Percentiles rank a stretch among this genome's conserved stretches.
phyloP scores from a whole-genome alignment of 148 eudicot genomes.

The Camellia japonica region DNA sequence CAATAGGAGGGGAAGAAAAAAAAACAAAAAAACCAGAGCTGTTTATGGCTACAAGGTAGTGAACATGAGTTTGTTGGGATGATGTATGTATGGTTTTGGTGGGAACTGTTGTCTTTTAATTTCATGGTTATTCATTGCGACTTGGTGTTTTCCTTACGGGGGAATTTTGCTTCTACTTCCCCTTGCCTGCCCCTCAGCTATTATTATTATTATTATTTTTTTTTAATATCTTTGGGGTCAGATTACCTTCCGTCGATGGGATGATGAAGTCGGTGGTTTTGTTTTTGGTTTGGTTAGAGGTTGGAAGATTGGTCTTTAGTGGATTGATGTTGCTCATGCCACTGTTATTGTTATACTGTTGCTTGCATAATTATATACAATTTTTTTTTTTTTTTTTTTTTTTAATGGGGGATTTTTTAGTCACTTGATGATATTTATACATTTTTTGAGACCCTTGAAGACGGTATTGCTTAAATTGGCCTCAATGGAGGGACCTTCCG shows the following conservation, averaged over 20 bases:
- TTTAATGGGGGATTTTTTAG: neutral
- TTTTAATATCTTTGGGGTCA: slow-evolving; percentile 16
- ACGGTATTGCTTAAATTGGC: neutral
- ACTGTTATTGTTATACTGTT: neutral
- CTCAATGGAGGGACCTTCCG: neutral
- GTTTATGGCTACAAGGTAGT: slow-evolving; percentile 6
- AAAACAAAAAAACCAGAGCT: neutral
- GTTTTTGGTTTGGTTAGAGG: neutral
- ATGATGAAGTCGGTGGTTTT: neutral
- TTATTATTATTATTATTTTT: neutral
- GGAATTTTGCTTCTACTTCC: slow-evolving; percentile 23
- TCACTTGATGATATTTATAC: neutral
- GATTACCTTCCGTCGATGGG: neutral
- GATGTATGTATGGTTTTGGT: slow-evolving; percentile 12
- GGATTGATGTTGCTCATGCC: slow-evolving; percentile 10
- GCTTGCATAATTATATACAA: neutral
- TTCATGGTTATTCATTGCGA: slow-evolving; percentile 2
- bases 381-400: neutral
- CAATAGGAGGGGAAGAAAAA: neutral
- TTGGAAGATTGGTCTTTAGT: neutral
- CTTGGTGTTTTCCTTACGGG: neutral
- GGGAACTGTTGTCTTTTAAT: neutral
- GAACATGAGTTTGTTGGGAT: slow-evolving; percentile 14
- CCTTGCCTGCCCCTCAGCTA: neutral
- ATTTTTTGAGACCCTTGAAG: neutral